These are phyloP conservation scores for Fusarium sambucinum DNA, from an alignment of 2,329 filamentous ascomycete genomes.

Conservation along the genomic window DNA sequence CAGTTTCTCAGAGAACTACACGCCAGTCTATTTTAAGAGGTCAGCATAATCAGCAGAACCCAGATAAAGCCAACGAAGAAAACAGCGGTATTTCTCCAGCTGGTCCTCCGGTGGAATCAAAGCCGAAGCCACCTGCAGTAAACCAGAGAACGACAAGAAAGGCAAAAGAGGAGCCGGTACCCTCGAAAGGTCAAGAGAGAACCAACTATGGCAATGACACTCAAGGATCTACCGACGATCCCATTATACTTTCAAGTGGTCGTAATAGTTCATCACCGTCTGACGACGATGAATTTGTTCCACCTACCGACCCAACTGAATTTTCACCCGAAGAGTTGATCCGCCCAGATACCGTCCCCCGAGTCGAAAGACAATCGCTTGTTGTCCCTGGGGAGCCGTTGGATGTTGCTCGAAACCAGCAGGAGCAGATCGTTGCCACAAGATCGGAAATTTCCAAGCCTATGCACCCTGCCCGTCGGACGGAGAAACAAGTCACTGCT, in stretches of 20 bases:
- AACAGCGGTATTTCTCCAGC: background rate
- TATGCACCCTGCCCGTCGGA: background rate
- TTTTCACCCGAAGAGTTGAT: background rate
- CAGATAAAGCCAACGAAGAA: background rate
- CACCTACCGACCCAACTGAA: background rate
- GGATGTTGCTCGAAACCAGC: background rate
- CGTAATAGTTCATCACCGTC: slow-evolving; percentile 15
- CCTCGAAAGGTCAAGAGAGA: background rate
- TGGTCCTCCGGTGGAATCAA: background rate
- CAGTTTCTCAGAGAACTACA: background rate
- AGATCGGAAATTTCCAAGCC: background rate
- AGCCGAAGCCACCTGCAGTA: background rate
- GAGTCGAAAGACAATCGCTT: background rate
- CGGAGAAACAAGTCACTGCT: background rate
- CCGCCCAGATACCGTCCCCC: no score
- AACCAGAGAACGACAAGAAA: background rate
- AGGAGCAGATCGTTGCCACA: background rate
- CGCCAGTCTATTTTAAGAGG: slow-evolving; percentile 4
- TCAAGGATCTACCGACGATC: slow-evolving; percentile 2
- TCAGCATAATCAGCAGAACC: background rate
- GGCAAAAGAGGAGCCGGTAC: background rate
- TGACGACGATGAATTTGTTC: background rate
- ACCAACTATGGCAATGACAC: background rate
- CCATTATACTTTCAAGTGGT: slow-evolving; percentile 40
- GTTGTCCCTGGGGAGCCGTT: background rate